Evolutionary conservation across 192 early-diverging fungal species (phyloP).

Genomic region (Entophlyctis luteolus): DNA sequence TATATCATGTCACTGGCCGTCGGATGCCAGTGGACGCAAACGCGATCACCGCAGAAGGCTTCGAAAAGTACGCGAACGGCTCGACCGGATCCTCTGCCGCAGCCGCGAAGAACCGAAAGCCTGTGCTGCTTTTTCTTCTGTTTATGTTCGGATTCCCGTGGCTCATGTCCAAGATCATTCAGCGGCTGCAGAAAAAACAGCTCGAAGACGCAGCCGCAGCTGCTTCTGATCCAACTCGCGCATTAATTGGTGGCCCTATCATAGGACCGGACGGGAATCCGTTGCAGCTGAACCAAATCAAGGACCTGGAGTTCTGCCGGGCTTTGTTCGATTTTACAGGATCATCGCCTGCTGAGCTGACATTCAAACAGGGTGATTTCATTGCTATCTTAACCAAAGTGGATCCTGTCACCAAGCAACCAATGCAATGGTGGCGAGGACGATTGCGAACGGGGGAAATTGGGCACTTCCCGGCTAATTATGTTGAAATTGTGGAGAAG

Average conservation of each 20-base stretch:
- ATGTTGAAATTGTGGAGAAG: slow-evolving; percentile 75
- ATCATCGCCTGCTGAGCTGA: slow-evolving; percentile 75
- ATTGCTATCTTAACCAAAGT: slow-evolving; percentile 83
- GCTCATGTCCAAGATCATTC: slow-evolving; percentile 83
- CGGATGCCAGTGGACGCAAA: slow-evolving; percentile 64
- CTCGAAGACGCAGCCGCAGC: slow-evolving; percentile 30
- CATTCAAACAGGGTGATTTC: slow-evolving; percentile 79
- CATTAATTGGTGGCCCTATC: not conserved
- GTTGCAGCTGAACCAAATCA: slow-evolving; percentile 37
- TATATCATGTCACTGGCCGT: slow-evolving; percentile 60
- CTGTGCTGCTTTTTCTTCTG: slow-evolving; percentile 77
- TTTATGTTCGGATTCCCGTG: slow-evolving; percentile 88
- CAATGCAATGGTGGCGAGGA: slow-evolving; percentile 89
- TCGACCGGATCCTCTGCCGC: not conserved
- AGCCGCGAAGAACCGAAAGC: slow-evolving; percentile 42
- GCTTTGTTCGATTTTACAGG: slow-evolving; percentile 79
- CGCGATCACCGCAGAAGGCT: slow-evolving; percentile 69
- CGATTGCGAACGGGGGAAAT: slow-evolving; percentile 72
- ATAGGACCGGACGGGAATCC: slow-evolving; percentile 34
- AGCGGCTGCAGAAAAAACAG: slow-evolving; percentile 57
- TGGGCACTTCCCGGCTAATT: slow-evolving; percentile 89
- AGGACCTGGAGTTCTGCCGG: slow-evolving; percentile 79
- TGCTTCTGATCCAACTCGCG: not conserved
- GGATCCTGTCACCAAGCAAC: slow-evolving; percentile 68
- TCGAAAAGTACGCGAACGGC: slow-evolving; percentile 64